These are phyloP conservation scores for Aspergillus homomorphus DNA, from an alignment of 495 filamentous ascomycete genomes.

Conservation along the genomic window DNA sequence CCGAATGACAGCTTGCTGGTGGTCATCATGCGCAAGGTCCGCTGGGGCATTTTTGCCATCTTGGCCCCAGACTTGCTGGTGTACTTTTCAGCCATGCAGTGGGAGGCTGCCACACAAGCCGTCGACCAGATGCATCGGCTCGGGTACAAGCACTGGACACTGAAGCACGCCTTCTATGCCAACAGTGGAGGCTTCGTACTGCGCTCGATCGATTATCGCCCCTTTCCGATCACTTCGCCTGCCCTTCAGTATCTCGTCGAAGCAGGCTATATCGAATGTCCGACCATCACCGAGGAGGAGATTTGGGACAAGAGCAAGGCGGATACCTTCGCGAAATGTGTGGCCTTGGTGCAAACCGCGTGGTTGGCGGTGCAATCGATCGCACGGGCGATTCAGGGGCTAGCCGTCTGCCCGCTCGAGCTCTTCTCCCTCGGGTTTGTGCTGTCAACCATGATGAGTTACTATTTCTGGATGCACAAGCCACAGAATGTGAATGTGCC, in stretches of 20 bases:
- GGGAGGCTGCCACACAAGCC: constrained; percentile 2
- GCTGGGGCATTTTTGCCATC: not conserved
- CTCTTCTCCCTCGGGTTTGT: constrained; percentile 9
- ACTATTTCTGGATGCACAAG: constrained; percentile 10
- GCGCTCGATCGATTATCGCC: constrained; percentile 11
- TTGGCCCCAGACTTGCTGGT: constrained; percentile 5
- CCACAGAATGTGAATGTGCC: constrained; percentile 10
- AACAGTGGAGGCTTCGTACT: constrained; percentile 5
- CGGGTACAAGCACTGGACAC: constrained; percentile 11
- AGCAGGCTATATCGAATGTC: constrained; percentile 1
- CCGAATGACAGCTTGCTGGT: not conserved
- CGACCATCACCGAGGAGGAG: constrained; percentile 4
- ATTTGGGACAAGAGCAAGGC: constrained; percentile 9
- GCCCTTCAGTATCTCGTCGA: constrained; percentile 8
- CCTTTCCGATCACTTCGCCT: not conserved
- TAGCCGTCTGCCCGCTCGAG: constrained; percentile 7
- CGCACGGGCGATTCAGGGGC: not conserved
- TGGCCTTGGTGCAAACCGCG: constrained; percentile 6
- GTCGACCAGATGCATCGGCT: constrained; percentile 6
- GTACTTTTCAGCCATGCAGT: constrained; percentile 5
- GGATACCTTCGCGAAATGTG: constrained; percentile 6
- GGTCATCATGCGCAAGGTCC: not conserved
- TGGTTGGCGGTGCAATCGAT: constrained; percentile 11
- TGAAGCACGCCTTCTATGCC: constrained; percentile 6
- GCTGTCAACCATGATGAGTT: constrained; percentile 5